A percentile compares a stretch with the other conserved stretches of the same genome.
phyloP scores from a whole-genome alignment of 441 rosid species.

The Sinapis alba region DNA sequence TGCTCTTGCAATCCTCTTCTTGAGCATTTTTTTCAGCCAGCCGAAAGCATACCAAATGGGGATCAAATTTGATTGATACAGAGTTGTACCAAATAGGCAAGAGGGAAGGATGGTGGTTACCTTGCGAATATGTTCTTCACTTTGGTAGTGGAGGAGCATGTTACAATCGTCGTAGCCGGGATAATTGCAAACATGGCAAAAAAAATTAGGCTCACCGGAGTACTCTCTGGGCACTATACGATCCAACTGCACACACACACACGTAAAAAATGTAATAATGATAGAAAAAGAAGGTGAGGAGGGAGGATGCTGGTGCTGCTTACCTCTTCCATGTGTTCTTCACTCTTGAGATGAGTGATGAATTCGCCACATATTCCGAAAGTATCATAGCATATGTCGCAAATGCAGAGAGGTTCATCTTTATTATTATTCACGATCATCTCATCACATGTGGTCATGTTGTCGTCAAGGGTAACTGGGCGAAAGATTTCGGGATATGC shows the following conservation, averaged over 20 bases:
- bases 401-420: too few relatives aligned
- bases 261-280: too few relatives aligned
- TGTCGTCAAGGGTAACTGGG: too few relatives aligned
- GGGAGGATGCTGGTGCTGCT: neutral
- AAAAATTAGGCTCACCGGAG: neutral
- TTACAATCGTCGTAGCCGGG: neutral
- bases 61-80: neutral
- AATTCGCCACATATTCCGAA: too few relatives aligned
- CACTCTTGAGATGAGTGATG: too few relatives aligned
- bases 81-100: neutral
- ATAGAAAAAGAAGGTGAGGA: too few relatives aligned
- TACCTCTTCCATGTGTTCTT: too few relatives aligned
- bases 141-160: neutral
- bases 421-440: too few relatives aligned
- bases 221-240: neutral
- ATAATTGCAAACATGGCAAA: neutral
- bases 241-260: neutral
- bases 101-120: neutral
- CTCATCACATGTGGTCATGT: too few relatives aligned
- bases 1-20: neutral
- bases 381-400: too few relatives aligned
- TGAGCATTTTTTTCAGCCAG: neutral
- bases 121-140: neutral
- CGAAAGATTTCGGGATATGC: too few relatives aligned
- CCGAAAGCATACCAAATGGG: neutral